Evolutionary conservation across 257 asterid genomes (phyloP), one percentile per base, ranked within the genome.

Genomic region (Solanum boliviense): DNA sequence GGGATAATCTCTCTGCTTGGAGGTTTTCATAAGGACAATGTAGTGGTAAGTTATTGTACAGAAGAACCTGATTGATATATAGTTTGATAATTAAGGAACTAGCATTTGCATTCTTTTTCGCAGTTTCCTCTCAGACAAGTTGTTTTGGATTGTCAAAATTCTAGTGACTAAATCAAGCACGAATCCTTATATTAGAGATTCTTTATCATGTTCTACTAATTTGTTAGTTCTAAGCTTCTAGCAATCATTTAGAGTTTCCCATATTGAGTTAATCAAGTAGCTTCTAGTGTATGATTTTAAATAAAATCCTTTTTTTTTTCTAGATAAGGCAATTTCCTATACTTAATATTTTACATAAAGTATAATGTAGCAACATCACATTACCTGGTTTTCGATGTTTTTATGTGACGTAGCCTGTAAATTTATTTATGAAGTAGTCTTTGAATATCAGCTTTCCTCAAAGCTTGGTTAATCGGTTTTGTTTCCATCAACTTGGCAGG

Each of bases 401-500:
- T 46, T 48, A 46, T 46, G 85, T 31, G 62, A 46, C 5, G 15
- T 46, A 46, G 20, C 39, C 85, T 46, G 31, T 46, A 79, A 44
- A 27, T 9, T 79, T 78, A 25, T 79, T 58, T 44, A 31, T 5
- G 23, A 41, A 25, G 84, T 79, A 25, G 67, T 79, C 36, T 16
- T 58, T 79, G 65, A 44, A 27, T 79, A 20, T 79, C 65, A 44
- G 7, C 36, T 79, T 29, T 44, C 34, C n/a, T 56, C 39, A 91
- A 89, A 44, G 34, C 85, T 44, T 79, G 39, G 67, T 6, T 81
- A 81, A 62, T 48, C 84, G n/a, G 29, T 74, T 78, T 75, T 18
- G 29, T 34, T 62, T 88, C 87, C 23, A 85, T 89, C 70, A 52
- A 84, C 79, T 90, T 87, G 76, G 25, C 96, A 96, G 99, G 92